Base-by-base conservation (phyloP, 768 basidiomycete genomes). In the Lentinus tigrinus region DNA sequence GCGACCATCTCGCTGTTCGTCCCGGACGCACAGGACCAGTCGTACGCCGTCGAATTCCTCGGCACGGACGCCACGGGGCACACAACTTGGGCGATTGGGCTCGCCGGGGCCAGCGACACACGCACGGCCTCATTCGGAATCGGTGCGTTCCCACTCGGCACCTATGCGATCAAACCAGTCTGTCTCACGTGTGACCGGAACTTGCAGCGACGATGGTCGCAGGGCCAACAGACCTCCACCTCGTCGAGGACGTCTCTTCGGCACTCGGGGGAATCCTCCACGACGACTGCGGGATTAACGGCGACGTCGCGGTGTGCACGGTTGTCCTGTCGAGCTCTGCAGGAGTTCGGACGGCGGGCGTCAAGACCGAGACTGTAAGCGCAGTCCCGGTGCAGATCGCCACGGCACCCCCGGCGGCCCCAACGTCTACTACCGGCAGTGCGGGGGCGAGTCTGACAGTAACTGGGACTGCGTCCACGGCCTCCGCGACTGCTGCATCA, bases 301-400 rank as follows among this genome's bases (percentile, higher is more conserved):
- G 39, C 47, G 52, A 38, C 13, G 16, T 34, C 43, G 57, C 57
- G n/a, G 36, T 37, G 11, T 58, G 52, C 47, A 58, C 52, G 8
- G 39, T 46, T 39, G 46, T 46, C 21, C 51, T 23, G 11, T 58
- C 57, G 10, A 46, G 10, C 31, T n/a, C 42, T 6, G 47, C 16
- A 17, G 16, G 40, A 27, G 46, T 43, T 3, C 27, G 37, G 37
- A 53, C 39, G 3, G 37, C 19, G 0, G 26, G 37, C 8, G 23
- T 16, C 10, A 19, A 16, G 17, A 57, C 57, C 44, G 37, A 52
- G 43, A 19, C 48, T 5, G 40, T 23, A 14, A 23, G 28, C 48
- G 57, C 42, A 50, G 44, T 57, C 57, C 37, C 46, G 11, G 51
- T 57, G 36, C 50, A 52, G 51, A 21, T 57, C n/a, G 50, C 24